Evolutionary conservation across 768 basidiomycete species (phyloP).

Genomic region (Termitomyces sp.): DNA sequence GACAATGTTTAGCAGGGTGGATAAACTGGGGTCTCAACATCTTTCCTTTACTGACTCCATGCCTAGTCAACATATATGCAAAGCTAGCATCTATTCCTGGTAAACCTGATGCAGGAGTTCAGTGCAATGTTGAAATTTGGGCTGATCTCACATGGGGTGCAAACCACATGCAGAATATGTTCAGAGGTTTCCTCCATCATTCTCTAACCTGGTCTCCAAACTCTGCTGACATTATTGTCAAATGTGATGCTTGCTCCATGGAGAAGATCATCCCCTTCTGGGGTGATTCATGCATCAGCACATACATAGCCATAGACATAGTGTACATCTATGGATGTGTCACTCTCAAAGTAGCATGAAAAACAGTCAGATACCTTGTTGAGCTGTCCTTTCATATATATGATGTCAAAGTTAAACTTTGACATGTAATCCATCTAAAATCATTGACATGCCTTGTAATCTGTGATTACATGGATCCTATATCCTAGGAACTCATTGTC

Average conservation of each 20-base stretch:
- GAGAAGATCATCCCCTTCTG: no score
- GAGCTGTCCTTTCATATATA: no score
- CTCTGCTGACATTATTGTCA: not conserved
- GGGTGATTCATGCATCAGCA: no score
- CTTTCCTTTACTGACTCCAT: not conserved
- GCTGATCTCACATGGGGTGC: conserved; percentile 24
- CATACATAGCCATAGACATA: no score
- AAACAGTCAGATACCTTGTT: no score
- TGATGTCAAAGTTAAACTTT: no score
- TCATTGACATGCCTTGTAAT: no score
- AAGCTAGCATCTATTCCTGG: not conserved
- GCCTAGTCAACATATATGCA: not conserved
- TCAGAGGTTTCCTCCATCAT: conserved; percentile 22
- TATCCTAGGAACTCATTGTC: no score
- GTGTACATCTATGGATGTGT: no score
- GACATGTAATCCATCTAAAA: no score
- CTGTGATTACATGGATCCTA: no score
- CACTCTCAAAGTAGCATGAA: no score
- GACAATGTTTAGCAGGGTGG: not conserved
- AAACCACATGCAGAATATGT: conserved; percentile 8
- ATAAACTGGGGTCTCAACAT: not conserved
- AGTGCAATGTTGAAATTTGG: conserved; percentile 16
- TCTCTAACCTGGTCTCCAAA: not conserved
- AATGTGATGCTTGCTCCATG: conserved; percentile 16
- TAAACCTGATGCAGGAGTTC: conserved; percentile 10